Percentiles rank a stretch among this genome's conserved stretches.
Evolutionary conservation across 176 grass and related monocot genomes (phyloP).

Genomic region (Tuctoria greenei): DNA sequence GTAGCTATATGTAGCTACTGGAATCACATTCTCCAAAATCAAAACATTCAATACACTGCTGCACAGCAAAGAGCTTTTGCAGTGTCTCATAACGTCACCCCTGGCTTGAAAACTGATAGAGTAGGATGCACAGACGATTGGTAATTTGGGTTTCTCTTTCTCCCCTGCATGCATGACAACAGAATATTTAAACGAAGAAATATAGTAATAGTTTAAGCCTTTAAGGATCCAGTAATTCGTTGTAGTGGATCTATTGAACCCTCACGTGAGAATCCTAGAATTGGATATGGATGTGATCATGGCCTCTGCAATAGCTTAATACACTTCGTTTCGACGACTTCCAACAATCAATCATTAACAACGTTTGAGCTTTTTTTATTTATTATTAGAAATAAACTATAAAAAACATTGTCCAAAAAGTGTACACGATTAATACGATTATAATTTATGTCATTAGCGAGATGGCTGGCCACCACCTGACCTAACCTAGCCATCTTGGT

Average conservation of each 20-base stretch:
- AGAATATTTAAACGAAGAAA: conserved; percentile 7
- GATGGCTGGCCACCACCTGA: conserved; percentile 30
- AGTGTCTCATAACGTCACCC: conserved; percentile 35
- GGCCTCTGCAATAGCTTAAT: neutral
- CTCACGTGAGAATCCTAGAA: conserved; percentile 7
- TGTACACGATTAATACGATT: neutral
- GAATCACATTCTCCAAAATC: conserved; percentile 44
- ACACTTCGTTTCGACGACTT: neutral
- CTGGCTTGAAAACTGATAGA: conserved; percentile 19
- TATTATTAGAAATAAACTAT: conserved; percentile 11
- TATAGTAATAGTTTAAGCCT: neutral
- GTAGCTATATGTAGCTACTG: conserved; percentile 14
- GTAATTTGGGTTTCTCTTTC: neutral
- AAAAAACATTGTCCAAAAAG: neutral
- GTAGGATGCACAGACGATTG: neutral
- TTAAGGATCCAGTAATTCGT: conserved; percentile 25
- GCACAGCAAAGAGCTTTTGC: conserved; percentile 17
- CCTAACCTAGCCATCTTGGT: conserved; percentile 12
- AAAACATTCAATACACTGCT: conserved; percentile 33
- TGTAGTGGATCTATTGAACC: neutral
- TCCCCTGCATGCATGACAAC: neutral
- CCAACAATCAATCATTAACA: conserved; percentile 1
- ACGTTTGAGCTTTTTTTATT: conserved; percentile 5
- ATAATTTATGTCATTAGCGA: conserved; percentile 15
- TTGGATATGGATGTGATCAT: conserved; percentile 1